Evolutionary conservation across 495 filamentous ascomycete species (phyloP), one percentile per base, ranked within the genome.

Genomic region (Achaetomiella virescens): DNA sequence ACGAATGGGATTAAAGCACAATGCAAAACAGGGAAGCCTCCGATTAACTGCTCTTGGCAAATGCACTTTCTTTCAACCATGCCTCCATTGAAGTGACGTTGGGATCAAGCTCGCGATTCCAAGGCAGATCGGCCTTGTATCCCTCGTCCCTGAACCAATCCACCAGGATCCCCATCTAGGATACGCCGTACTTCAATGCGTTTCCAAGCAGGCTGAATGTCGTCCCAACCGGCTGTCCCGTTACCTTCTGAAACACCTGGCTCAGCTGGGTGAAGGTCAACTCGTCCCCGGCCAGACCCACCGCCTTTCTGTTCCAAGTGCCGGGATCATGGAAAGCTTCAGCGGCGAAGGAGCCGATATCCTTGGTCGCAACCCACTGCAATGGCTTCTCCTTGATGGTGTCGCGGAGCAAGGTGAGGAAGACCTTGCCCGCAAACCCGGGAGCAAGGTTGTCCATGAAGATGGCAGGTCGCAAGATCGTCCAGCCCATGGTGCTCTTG

Each of bases 401-500:
- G 35, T 73, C 73, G 41, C 74, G 72, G 64, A 82, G 72, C 5
- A 76, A 69, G 0, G 84, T 77, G 60, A 72, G 21, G 63, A 89
- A 86, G 0, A 84, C 72, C 54, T 83, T 84, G 33, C 81, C 83
- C 11, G 72, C 56, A 60, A 86, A 81, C 24, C 77, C 79, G 0
- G 81, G 79, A 0, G 68, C 73, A 20, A 86, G 63, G 61, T 84
- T 86, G 10, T 89, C 86, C 70, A 86, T 80, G 70, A 89, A 90
- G 0, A 80, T 79, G 0, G 77, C 76, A 0, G 86, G 83, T 15
- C 84, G 76, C 5, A 86, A 65, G 22, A 86, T 81, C 0, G 78
- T 80, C 78, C 80, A 87, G 4, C 63, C 57, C 81, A 88, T 85
- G 12, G 40, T 45, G 9, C 55, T 61, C 14, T 61, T 47, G 18